Percentiles rank a stretch among this genome's conserved stretches.
Evolutionary conservation across 2,329 filamentous ascomycete species (phyloP).

Genomic region (Neofusicoccum cordaticola): DNA sequence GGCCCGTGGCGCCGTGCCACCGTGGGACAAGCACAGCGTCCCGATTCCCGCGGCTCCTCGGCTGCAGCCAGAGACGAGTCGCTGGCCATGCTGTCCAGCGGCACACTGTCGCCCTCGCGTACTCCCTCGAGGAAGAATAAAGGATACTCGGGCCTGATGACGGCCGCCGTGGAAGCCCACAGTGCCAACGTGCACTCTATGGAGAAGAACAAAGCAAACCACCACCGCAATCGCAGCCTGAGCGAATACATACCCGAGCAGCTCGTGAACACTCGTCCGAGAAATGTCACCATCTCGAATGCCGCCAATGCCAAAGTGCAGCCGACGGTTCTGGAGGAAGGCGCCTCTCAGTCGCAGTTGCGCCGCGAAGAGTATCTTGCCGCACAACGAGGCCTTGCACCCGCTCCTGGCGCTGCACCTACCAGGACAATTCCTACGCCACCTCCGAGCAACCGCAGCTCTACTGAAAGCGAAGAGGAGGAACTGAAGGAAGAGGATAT

Average conservation of each 20-base stretch:
- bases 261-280: constrained; percentile 61
- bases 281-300: constrained; percentile 66
- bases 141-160: constrained; percentile 44
- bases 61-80: constrained; percentile 30
- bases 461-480: constrained; percentile 54
- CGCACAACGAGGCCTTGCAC: constrained; percentile 66
- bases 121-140: constrained; percentile 45
- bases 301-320: constrained; percentile 17
- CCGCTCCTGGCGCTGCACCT: constrained; percentile 23
- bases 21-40: constrained; percentile 23
- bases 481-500: constrained; percentile 42
- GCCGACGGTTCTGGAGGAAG: constrained; percentile 26
- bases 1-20: constrained; percentile 41
- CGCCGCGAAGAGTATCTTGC: constrained; percentile 81
- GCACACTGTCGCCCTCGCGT: constrained; percentile 34
- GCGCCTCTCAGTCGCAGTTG: constrained; percentile 43
- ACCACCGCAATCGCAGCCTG: constrained; percentile 74
- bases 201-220: constrained; percentile 39
- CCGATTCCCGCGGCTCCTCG: constrained; percentile 33
- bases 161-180: constrained; percentile 39
- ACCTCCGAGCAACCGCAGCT: constrained; percentile 66
- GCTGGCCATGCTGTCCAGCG: constrained; percentile 28
- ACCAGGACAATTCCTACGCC: constrained; percentile 62
- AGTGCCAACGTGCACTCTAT: constrained; percentile 31
- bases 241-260: constrained; percentile 83